Base-by-base conservation (phyloP, 257 asterid genomes). In the Primulina huaijiensis region DNA sequence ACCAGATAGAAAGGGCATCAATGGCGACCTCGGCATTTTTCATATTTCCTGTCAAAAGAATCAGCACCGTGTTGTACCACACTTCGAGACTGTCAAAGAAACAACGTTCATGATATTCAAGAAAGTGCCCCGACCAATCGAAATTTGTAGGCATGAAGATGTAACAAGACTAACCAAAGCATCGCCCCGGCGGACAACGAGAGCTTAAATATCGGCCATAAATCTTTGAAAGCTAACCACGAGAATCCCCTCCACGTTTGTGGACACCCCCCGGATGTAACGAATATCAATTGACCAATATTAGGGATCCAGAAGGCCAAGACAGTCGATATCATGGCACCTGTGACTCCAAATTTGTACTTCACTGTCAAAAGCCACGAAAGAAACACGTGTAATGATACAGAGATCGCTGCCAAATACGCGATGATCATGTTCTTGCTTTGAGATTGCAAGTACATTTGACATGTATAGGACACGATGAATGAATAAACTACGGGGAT, bases 271-370 rank as follows among this genome's bases (percentile, higher is more conserved):
- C 75, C 82, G 19, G 21, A 62, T 0, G 64, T 70, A 3, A 65
- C 55, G 38, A 23, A 78, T 12, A 59, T 19, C 30, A 75, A 20
- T 27, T 68, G 85, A 1, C 85, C 80, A 7, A 72, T 2, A 46
- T 79, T 79, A 0, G 83, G 83, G 20, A 81, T n/a, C 85, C 83
- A 78, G 43, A 76, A 82, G 0, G 84, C 82, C 62, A 82, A 25
- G 0, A 78, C 71, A 0, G 81, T 82, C 9, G 86, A 75, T 37
- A 76, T 6, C 79, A 78, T 78, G 21, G 81, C 86, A 7, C 86
- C 88, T 0, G 55, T 29, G 8, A 72, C 60, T 25, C 84, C 88
- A 58, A 78, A 63, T 2, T 72, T 37, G 65, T 65, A 65, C 69
- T 74, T 80, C 64, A 80, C 55, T 0, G 80, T 75, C 12, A 82